Conservation (phyloP, 2,329 filamentous ascomycete species). For the Fusarium mexicanum region DNA sequence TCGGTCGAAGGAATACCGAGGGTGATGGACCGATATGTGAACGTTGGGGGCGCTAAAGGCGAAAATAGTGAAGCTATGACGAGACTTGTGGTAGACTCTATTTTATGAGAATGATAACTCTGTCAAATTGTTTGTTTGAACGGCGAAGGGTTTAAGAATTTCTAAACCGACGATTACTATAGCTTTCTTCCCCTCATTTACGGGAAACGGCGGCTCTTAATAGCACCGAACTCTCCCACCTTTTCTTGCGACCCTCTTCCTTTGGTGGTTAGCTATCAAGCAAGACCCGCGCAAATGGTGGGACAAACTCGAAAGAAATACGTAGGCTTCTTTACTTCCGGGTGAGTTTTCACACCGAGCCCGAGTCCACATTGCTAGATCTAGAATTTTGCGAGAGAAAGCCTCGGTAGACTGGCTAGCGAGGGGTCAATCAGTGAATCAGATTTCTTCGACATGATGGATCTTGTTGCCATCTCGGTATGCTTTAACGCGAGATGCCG, state of each 20-base stretch:
- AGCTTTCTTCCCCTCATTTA: constrained; percentile 21
- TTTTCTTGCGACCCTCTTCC: constrained; percentile 10
- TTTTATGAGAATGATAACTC: neutral
- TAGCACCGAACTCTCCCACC: constrained; percentile 27
- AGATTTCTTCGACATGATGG: constrained; percentile 9
- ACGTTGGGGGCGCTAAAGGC: neutral
- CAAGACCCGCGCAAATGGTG: constrained; percentile 32
- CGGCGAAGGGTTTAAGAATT: neutral
- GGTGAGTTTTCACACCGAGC: constrained; percentile 10
- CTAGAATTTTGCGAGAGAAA: neutral
- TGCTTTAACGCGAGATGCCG: constrained; percentile 40
- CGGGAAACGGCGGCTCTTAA: constrained; percentile 34
- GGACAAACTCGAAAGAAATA: constrained; percentile 14
- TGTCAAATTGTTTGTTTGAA: neutral
- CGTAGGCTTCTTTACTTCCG: neutral
- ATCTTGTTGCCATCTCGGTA: constrained; percentile 31
- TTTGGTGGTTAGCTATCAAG: constrained; percentile 27
- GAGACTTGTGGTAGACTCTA: neutral
- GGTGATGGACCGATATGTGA: neutral
- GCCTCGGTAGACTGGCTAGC: constrained; percentile 15
- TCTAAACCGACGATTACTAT: neutral
- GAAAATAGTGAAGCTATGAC: neutral
- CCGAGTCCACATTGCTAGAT: constrained; percentile 4
- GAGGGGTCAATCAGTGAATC: constrained; percentile 7
- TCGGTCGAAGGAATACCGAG: neutral